Base-by-base conservation (phyloP, 805 yeast species). In the Kregervanrija delftensis region DNA sequence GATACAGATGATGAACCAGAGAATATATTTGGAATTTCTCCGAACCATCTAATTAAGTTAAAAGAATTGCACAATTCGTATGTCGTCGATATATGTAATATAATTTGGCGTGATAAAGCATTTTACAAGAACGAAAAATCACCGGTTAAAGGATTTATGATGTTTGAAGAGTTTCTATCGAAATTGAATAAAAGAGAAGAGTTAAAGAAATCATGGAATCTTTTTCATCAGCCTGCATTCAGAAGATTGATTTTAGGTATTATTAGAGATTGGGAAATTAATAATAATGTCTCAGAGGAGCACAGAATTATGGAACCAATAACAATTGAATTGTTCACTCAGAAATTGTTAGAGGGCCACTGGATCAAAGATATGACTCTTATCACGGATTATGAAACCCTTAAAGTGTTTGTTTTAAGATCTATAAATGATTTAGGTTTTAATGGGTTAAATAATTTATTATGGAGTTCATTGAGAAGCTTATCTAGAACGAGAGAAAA, bases 81-180 rank as follows among this genome's bases (percentile, higher is more conserved):
- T 46, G 72, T 79, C 9, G 72, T 76, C 69, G 85, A 80, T 52
- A 54, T 73, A 8, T 67, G 81, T 48, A 79, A 80, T 46, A 62
- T 73, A 11, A 40, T 74, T 0, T 80, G 85, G 85, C 59, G 83
- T 47, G 75, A 77, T 49, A 69, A 66, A 51, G 75, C 79, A 1
- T 71, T 77, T 49, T 66, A 66, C 22, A 55, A 56, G n/a, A 68
- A 53, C 10, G 47, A 55, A 2, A 57, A 55, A 2, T 54, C 69
- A 0, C 57, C 64, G 6, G 64, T 65, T n/a, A 64, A 60, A 38
- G 76, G 72, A 4, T 65, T 74, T 54, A 57, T 62, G 44, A 56
- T 68, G 33, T 66, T 66, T 14, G 57, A 59, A 1, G 55, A 44
- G n/a, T 72, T 56, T 51, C 57, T 60, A 14, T 56, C 49, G 22